Conservation (phyloP, 2,329 filamentous ascomycete species). For the Xylaria sp. region DNA sequence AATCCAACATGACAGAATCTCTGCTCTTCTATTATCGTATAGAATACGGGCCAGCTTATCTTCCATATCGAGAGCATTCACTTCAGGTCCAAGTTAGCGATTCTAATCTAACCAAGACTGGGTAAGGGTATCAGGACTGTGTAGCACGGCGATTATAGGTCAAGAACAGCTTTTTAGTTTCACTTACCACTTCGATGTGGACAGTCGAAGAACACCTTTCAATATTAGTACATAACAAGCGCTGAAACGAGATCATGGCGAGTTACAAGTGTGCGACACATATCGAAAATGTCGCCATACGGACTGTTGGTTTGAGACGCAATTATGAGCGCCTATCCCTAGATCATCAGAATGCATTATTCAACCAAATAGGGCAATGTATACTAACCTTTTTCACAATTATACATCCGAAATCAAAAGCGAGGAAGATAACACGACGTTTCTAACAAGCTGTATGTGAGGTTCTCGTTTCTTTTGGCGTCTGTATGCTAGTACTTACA, state of each 20-base stretch:
- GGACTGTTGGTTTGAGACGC: constrained; percentile 7
- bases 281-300: constrained; percentile 17
- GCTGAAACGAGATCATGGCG: not conserved
- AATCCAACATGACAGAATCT: not conserved
- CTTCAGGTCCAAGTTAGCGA: not conserved
- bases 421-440: constrained; percentile 8
- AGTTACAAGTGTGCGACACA: constrained; percentile 19
- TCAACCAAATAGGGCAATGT: not conserved
- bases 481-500: not conserved
- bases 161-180: not conserved
- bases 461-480: not conserved
- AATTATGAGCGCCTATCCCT: constrained; percentile 16
- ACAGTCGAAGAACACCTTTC: constrained; percentile 22
- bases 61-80: constrained; percentile 7
- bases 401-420: constrained; percentile 17
- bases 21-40: not conserved
- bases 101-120: not conserved
- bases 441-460: not conserved
- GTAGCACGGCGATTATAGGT: not conserved
- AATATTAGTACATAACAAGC: not conserved
- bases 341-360: not conserved
- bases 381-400: constrained; percentile 18
- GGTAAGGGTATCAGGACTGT: not conserved
- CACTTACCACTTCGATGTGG: constrained; percentile 13
- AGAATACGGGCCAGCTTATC: constrained; percentile 11